Evolutionary conservation across 345 rosid genomes (phyloP).

Genomic region (Excoecaria agallocha): DNA sequence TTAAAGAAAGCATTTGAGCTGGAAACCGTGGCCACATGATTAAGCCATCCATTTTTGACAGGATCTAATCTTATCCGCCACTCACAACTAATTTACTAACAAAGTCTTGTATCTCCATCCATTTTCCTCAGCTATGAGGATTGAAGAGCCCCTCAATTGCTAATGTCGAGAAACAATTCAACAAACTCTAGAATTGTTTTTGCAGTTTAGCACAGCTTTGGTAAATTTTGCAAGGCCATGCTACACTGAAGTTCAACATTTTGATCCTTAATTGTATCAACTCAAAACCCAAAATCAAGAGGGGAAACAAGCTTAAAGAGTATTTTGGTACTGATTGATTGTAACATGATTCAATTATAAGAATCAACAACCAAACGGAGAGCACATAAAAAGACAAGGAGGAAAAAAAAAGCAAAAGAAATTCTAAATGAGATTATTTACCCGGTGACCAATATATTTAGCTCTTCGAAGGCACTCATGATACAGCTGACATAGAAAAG

Average conservation of each 20-base stretch:
- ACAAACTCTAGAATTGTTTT: no score
- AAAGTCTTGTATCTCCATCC: not conserved
- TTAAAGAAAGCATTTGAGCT: not conserved
- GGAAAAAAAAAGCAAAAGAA: not conserved
- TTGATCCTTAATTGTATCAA: not conserved
- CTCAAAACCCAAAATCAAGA: not conserved
- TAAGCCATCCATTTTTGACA: no score
- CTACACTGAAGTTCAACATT: not conserved
- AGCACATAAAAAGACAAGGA: not conserved
- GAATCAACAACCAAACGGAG: no score
- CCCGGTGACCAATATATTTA: slow-evolving; percentile 76
- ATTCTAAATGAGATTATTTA: slow-evolving; percentile 13
- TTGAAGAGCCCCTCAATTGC: not conserved
- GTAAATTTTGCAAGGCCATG: not conserved
- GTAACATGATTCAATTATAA: no score
- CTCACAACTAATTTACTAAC: not conserved
- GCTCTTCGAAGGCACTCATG: slow-evolving; percentile 98
- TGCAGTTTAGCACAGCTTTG: not conserved
- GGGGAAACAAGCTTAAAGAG: not conserved
- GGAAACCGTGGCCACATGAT: not conserved
- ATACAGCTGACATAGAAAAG: slow-evolving; percentile 56
- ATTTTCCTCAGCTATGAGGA: not conserved
- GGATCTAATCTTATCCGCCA: not conserved
- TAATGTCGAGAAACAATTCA: not conserved
- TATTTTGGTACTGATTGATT: not conserved